These are phyloP conservation scores for Neurospora sp. DNA, from an alignment of 495 filamentous ascomycete species.

Conservation along the genomic window DNA sequence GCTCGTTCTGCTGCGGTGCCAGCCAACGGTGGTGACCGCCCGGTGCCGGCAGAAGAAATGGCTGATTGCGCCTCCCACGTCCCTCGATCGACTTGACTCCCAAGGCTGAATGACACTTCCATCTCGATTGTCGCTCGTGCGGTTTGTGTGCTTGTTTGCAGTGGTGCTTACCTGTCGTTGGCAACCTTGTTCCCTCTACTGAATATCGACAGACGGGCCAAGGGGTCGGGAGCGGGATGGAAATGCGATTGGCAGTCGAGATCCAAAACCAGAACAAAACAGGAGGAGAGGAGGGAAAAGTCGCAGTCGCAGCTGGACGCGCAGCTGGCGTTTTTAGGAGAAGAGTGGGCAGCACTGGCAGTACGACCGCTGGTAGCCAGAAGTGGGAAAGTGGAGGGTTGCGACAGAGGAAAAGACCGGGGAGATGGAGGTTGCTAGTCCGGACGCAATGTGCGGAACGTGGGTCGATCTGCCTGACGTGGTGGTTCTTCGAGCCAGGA, in stretches of 20 bases:
- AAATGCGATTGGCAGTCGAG: neutral
- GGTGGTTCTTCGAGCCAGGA: neutral
- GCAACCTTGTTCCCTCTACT: neutral
- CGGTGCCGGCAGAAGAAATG: neutral
- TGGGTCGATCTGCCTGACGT: conserved; percentile 26
- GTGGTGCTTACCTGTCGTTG: neutral
- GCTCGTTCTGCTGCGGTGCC: neutral
- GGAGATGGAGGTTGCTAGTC: conserved; percentile 24
- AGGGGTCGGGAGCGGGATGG: neutral
- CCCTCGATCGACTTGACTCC: neutral
- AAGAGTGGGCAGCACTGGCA: neutral
- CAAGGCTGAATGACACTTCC: neutral
- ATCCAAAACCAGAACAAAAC: conserved; percentile 3
- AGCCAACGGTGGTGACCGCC: neutral
- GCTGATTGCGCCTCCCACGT: neutral
- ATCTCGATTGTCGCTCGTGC: neutral
- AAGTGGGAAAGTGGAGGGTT: conserved; percentile 21
- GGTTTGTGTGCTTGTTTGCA: neutral
- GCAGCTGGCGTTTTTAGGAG: conserved; percentile 2
- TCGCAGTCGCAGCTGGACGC: conserved; percentile 1
- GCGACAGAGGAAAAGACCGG: conserved; percentile 23
- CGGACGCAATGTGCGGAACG: conserved; percentile 22
- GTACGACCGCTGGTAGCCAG: neutral
- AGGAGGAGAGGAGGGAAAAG: conserved; percentile 9
- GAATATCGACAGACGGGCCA: neutral